Evolutionary conservation across 306 rosid species (phyloP).

Genomic region (Rosa rugosa): DNA sequence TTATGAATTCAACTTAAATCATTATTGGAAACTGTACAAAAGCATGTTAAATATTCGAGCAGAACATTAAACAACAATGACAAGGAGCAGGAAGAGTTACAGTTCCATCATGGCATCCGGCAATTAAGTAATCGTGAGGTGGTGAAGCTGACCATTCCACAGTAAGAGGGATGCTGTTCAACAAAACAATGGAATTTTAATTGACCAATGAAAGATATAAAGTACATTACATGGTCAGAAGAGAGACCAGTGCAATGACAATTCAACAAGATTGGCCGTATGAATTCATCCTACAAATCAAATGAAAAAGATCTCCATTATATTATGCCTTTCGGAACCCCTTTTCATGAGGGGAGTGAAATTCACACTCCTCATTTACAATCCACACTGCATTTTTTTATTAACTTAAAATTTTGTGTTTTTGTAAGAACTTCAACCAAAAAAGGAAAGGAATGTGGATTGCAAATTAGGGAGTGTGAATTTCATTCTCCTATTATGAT

Average conservation of each 20-base stretch:
- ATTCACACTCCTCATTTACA: background rate
- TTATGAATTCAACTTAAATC: background rate
- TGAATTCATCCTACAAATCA: background rate
- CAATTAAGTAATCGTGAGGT: conserved; percentile 75
- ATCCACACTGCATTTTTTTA: background rate
- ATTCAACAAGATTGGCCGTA: conserved; percentile 1
- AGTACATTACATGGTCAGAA: conserved; percentile 13
- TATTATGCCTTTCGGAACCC: background rate
- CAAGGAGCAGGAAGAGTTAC: conserved; percentile 38
- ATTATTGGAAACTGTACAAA: background rate
- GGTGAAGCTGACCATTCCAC: conserved; percentile 86
- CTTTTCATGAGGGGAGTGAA: background rate
- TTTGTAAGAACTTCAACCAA: too few relatives aligned
- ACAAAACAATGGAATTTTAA: conserved; percentile 20
- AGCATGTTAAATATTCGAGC: conserved; percentile 3
- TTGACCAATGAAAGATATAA: conserved; percentile 18
- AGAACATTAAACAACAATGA: conserved; percentile 18
- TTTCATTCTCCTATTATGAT: background rate
- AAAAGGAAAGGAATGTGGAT: too few relatives aligned
- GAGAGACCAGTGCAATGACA: background rate
- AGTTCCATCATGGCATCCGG: conserved; percentile 97
- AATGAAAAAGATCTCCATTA: background rate
- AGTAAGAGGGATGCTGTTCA: conserved; percentile 80
- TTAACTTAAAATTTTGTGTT: too few relatives aligned
- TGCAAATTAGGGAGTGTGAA: too few relatives aligned